Evolutionary conservation across 306 rosid genomes (phyloP), one percentile per base, ranked within the genome.

Genomic region (Chamaecrista fasciculata): DNA sequence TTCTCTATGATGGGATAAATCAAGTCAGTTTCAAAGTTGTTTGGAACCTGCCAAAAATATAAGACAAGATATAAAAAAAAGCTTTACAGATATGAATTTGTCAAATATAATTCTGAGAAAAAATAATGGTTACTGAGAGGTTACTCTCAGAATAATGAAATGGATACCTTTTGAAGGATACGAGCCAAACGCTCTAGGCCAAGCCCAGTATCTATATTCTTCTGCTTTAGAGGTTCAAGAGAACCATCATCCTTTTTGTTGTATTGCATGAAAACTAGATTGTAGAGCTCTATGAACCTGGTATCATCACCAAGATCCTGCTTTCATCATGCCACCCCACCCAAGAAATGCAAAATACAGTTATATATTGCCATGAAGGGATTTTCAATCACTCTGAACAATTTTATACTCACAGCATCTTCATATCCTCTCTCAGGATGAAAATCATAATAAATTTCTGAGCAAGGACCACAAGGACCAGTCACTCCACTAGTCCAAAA

Each of bases 381-480:
- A 70, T 23, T 62, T 34, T 63, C 19, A 57, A 47, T 26, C 53
- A 62, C 33, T 49, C 23, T 4, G 52, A 67, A 70, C 50, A 14
- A 14, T 20, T 59, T 23, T 3, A 55, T 75, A 80, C 92, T 23
- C 82, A 92, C 96, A 21, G 81, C 76, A 75, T 84, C 83, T 34
- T 62, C 46, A 76, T 81, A 61, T 72, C 98, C 96, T 79, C 81
- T 81, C 71, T 89, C 91, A 68, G 98, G 95, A 76, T 86, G 95
- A 79, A 92, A 89, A 83, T 92, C 96, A 64, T 89, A 92, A 82
- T 92, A 92, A 67, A 92, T 73, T 91, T 92, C 98, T 2, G 96
- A 92, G 86, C 98, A 92, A 19, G 98, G 96, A 67, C 98, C 96
- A 33, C 98, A 92, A n/a, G 98, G 98, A 61, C 96, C 98, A 3